Base-by-base conservation (phyloP, 2,329 filamentous ascomycete species). In the Cordyceps cicadae region DNA sequence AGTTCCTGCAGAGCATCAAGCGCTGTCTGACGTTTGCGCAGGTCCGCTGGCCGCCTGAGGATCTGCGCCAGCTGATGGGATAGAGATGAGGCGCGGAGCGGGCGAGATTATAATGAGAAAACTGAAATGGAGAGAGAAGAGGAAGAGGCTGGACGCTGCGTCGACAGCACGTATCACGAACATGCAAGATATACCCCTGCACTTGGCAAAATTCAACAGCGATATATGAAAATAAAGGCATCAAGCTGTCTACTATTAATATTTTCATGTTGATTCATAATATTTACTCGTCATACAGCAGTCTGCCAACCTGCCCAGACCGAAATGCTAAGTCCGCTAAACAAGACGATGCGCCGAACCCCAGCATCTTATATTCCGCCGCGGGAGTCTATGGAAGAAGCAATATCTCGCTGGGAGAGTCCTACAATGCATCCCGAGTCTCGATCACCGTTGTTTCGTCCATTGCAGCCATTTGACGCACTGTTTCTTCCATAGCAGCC, bases 1-100 rank as follows among this genome's bases (percentile, higher is more conserved):
- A 97, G 77, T 97, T 92, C 71, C 75, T 99, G 66, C 94, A 99
- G 78, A 97, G 93, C 71, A 97, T 99, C 74, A 99, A 99, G 80
- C 82, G 94, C 51, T 97, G 92, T 71, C 76, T 99, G 70, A 97
- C 90, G 63, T 99, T 97, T 82, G 92, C 93, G 29, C 94, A 99
- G 76, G 92, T 94, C 34, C 85, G 93, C 67, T 99, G 94, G 94
- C 92, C 92, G 62, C 94, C 94, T 0, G 87, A 92, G 68, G 93
- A 97, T 77, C 82, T 94, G 67, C 81, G 90, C 70, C 94, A 99
- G 77, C 77, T 99, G 67, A 99, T 99, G 94, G 94, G 94, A 15
- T 94, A 74, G 72, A 21, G 11, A n/a, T 24, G 24, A 7, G 29
- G 3, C 3, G 29, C 5, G 14, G 41, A 4, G 41, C 41, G 15